Evolutionary conservation across 768 basidiomycete species (phyloP).

Genomic region (Mycena maculata): DNA sequence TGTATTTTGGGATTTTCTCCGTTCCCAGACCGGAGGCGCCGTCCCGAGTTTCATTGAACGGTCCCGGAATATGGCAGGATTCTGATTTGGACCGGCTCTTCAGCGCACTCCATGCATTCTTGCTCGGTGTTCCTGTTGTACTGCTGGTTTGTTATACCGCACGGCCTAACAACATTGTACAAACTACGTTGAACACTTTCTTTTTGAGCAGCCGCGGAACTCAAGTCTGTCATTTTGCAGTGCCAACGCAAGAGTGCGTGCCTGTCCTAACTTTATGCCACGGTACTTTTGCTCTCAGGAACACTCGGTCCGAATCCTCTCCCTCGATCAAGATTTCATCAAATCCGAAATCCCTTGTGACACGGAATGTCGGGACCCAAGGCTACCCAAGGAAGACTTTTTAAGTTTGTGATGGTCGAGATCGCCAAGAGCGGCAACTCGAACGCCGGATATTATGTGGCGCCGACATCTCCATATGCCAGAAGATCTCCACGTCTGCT

Average conservation of each 20-base stretch:
- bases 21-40: too few species aligned
- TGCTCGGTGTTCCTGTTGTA: too few species aligned
- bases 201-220: too few species aligned
- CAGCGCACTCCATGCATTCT: too few species aligned
- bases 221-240: not conserved
- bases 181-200: not conserved
- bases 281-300: constrained; percentile 3
- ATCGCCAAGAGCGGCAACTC: not conserved
- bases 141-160: too few species aligned
- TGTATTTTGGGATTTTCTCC: too few species aligned
- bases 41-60: not conserved
- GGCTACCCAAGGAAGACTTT: not conserved
- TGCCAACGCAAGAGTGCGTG: too few species aligned
- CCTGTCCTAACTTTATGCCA: not conserved
- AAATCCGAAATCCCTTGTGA: not conserved
- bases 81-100: too few species aligned
- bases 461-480: too few species aligned
- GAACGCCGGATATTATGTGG: too few species aligned
- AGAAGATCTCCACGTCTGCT: too few species aligned
- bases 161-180: too few species aligned
- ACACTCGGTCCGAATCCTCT: constrained; percentile 17
- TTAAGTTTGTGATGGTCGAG: not conserved
- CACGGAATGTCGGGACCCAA: constrained; percentile 15
- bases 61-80: not conserved
- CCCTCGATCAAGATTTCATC: constrained; percentile 25